Conservation (phyloP, 2,329 filamentous ascomycete species). For the Aspergillus felis region DNA sequence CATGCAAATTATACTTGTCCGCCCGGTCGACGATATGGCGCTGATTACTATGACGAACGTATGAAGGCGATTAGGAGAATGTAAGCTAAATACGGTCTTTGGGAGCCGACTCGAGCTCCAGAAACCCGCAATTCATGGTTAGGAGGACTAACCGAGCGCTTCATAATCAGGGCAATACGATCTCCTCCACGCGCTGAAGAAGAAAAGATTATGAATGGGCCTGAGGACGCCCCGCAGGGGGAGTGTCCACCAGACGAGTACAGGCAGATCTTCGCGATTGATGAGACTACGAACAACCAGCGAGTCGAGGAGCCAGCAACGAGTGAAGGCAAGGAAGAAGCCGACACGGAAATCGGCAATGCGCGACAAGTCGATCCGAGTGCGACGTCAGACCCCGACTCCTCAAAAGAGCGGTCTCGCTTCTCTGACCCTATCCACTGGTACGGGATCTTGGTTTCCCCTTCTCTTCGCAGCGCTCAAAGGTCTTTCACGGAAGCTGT, state of each 20-base stretch:
- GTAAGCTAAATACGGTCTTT: conserved; percentile 21
- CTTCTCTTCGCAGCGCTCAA: conserved; percentile 43
- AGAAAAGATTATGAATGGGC: not conserved
- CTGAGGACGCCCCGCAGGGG: not conserved
- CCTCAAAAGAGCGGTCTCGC: conserved; percentile 23
- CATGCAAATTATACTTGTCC: conserved; percentile 47
- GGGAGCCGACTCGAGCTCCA: not conserved
- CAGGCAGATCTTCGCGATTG: conserved; percentile 11
- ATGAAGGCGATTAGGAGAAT: conserved; percentile 46
- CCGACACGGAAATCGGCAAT: not conserved
- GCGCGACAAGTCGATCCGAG: not conserved
- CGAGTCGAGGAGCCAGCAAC: conserved; percentile 7
- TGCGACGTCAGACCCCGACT: conserved; percentile 10
- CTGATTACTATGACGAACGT: conserved; percentile 49
- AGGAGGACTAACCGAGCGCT: conserved; percentile 1
- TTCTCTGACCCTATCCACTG: conserved; percentile 44
- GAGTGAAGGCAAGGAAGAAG: not conserved
- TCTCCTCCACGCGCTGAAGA: not conserved
- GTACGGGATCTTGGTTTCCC: conserved; percentile 48
- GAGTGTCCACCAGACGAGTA: conserved; percentile 1
- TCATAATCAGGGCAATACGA: conserved; percentile 11
- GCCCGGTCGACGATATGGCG: conserved; percentile 43
- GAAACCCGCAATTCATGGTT: not conserved
- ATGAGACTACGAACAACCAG: not conserved
- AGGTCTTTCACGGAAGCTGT: conserved; percentile 39